These are phyloP conservation scores for Cladobotryum mycophilum DNA, from an alignment of 2,329 filamentous ascomycete species.

Conservation along the genomic window DNA sequence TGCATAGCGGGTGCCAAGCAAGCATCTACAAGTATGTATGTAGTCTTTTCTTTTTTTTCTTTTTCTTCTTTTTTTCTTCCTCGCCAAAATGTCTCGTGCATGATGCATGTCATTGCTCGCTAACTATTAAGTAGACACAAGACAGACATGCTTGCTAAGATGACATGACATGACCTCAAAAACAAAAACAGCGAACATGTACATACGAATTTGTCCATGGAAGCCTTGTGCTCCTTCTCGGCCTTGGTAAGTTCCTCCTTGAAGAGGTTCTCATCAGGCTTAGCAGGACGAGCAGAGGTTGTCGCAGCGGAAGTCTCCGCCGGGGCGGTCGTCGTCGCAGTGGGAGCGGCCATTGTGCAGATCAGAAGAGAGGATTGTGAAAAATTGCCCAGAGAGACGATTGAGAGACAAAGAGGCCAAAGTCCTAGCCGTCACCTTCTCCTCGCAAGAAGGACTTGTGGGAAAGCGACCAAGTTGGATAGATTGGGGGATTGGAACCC, in stretches of 20 bases:
- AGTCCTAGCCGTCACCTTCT: constrained; percentile 14
- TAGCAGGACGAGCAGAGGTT: constrained; percentile 60
- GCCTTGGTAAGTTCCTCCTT: constrained; percentile 72
- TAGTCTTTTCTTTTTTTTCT: not conserved
- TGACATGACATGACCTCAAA: not conserved
- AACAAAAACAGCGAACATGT: constrained; percentile 6
- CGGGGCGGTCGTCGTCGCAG: constrained; percentile 40
- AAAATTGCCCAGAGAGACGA: constrained; percentile 7
- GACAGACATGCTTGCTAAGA: not conserved
- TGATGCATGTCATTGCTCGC: not conserved
- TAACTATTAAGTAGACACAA: not conserved
- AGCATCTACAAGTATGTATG: too few relatives aligned
- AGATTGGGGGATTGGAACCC: not conserved
- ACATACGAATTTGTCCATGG: constrained; percentile 54
- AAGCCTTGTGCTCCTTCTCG: constrained; percentile 78
- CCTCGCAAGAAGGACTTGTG: constrained; percentile 10
- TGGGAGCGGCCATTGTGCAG: constrained; percentile 39
- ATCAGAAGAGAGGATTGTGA: not conserved
- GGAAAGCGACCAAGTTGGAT: constrained; percentile 7
- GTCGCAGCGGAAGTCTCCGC: constrained; percentile 34
- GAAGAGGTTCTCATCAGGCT: constrained; percentile 81
- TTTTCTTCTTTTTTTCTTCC: not conserved
- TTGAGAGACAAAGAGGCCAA: constrained; percentile 3
- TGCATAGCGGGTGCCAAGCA: not conserved
- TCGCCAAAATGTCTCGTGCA: not conserved